phyloP scores from a whole-genome alignment of 306 rosid genomes.

The Acacia crassicarpa region DNA sequence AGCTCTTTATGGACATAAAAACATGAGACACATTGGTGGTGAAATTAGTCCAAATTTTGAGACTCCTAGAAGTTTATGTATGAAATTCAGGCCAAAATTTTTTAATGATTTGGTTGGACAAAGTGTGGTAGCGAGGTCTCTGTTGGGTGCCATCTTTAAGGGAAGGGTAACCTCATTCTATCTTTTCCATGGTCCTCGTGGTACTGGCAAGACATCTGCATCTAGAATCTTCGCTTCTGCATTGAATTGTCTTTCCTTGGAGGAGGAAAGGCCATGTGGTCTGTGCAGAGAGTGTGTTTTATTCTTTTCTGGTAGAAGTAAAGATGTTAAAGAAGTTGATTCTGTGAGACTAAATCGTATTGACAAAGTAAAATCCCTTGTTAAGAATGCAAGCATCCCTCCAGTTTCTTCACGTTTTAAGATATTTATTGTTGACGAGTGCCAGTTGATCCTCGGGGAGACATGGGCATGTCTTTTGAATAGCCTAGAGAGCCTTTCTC shows the following conservation, averaged over 20 bases:
- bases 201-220: constrained; percentile 87
- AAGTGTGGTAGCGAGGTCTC: constrained; percentile 72
- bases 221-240: constrained; percentile 86
- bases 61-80: constrained; percentile 64
- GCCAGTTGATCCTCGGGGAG: constrained; percentile 64
- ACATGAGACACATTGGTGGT: constrained; percentile 38
- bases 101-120: constrained; percentile 87
- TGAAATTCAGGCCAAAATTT: constrained; percentile 73
- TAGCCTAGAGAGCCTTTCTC: constrained; percentile 63
- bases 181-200: constrained; percentile 83
- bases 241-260: constrained; percentile 64
- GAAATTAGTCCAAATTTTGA: constrained; percentile 48
- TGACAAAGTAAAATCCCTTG: constrained; percentile 64
- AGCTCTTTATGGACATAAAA: constrained; percentile 30
- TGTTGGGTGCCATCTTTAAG: constrained; percentile 66
- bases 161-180: constrained; percentile 74
- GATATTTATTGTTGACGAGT: constrained; percentile 85
- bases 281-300: constrained; percentile 63
- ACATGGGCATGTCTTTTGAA: constrained; percentile 69
- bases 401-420: constrained; percentile 68
- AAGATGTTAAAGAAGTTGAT: constrained; percentile 74
- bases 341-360: constrained; percentile 62
- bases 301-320: constrained; percentile 75
- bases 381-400: constrained; percentile 60
- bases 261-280: constrained; percentile 72